Evolutionary conservation across 345 rosid genomes (phyloP), one percentile per base, ranked within the genome.

Genomic region (Microthlaspi erraticum): DNA sequence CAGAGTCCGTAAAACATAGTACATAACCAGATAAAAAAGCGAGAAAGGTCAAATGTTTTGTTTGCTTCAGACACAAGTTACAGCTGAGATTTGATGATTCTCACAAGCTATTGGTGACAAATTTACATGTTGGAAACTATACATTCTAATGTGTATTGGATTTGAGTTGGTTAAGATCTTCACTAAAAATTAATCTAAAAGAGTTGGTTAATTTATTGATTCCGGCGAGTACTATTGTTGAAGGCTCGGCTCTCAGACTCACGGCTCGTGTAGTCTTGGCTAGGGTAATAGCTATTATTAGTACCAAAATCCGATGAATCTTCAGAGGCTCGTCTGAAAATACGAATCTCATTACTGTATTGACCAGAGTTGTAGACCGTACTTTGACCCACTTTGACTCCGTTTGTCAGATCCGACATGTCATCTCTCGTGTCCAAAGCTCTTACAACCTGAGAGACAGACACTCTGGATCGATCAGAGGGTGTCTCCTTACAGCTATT

Each of bases 381-480:
- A 85, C 98, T 92, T 73, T 92, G 92, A 54, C 99, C 96, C 36
- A 78, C 84, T 81, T 86, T 90, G 67, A 86, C 85, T 36, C 97
- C 99, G 19, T 95, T 95, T 10, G 86, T 79, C 31, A 95, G 84
- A 86, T 94, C 99, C 55, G 85, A 77, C 79, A 86, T 5, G 32
- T 87, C 89, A 10, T 77, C 82, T 12, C 79, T 88, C 36, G 73
- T 67, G 77, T 94, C 99, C 71, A 92, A 76, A 51, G 92, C 91
- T 81, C 99, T 87, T 51, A 83, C 83, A 29, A 94, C 98, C 99
- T 91, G 56, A 14, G 6, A 69, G 29, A 12, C 1, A 58, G 23
- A 42, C 13, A 52, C 51, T 43, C 55, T 12, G 3, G 4, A 6
- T 33, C 10, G 12, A 1, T 61, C 39, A 34, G 29, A 62, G 31